Evolutionary conservation across 345 rosid genomes (phyloP), one percentile per base, ranked within the genome.

Genomic region (Eucalyptus urophylla): DNA sequence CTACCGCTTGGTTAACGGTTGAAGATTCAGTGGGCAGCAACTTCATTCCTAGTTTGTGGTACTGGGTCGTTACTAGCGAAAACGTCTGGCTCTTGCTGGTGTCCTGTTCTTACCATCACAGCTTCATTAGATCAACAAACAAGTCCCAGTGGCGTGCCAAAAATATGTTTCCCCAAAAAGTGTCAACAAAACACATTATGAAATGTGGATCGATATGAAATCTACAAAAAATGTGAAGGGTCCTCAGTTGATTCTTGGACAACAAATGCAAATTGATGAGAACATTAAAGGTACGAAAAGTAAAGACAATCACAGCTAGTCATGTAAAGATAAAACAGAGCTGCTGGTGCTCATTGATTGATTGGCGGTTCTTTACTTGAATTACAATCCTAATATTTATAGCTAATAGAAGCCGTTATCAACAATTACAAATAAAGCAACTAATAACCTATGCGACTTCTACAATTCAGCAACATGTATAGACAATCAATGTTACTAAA

Each of bases 301-400:
- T 5, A 27, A 60, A 60, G 67, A 14, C 14, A 13, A 60, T 27
- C 31, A 60, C 31, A 27, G 14, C 67, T 27, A 60, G 31, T n/a
- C 31, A 12, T 49, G 50, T 49, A 49, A 49, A 49, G 50, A 49
- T 49, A 49, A 49, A 12, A 49, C 0, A 49, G 50, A 49, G 50
- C 14, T 1, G 50, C 14, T 49, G 50, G 50, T 49, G 50, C 14
- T 49, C 14, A 49, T 12, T 12, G 50, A 12, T 49, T 49, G 50
- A 49, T 49, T 0, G 50, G 50, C 50, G 6, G 50, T 49, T 49
- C 50, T 49, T 49, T 0, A 49, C 50, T 49, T 49, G 50, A 49
- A 49, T 49, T 49, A 49, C 50, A 49, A 49, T 49, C 50, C 50
- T 49, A 4, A 49, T 49, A 49, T 0, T 0, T 0, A 49, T 0